Percentiles rank a stretch among this genome's conserved stretches.
Conservation (phyloP, 768 basidiomycete species). For the Boletus coccyginus region DNA sequence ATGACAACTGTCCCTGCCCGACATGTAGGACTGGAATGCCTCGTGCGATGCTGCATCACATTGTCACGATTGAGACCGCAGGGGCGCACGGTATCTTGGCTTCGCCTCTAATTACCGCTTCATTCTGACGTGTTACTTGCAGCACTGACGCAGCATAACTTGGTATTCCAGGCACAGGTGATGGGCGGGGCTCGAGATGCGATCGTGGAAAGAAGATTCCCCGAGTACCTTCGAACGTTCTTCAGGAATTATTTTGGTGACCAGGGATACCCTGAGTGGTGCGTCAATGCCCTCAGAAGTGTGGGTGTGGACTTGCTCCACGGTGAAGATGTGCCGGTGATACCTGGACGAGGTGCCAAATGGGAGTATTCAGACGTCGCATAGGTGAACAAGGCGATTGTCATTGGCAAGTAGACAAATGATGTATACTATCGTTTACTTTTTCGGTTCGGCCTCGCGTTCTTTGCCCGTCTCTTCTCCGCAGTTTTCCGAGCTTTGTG, state of each 20-base stretch:
- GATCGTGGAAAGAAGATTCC: conserved; percentile 75
- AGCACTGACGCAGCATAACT: conserved; percentile 83
- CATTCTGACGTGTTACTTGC: conserved; percentile 12
- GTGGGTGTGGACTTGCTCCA: conserved; percentile 84
- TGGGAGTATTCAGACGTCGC: conserved; percentile 72
- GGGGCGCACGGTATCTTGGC: conserved; percentile 71
- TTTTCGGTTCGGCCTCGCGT: conserved; percentile 63
- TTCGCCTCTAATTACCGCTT: conserved; percentile 16
- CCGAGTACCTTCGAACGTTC: conserved; percentile 71
- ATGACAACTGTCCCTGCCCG: conserved; percentile 79
- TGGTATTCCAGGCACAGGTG: conserved; percentile 81
- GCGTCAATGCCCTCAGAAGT: conserved; percentile 75
- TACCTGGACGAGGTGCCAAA: conserved; percentile 63
- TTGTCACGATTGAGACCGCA: conserved; percentile 74
- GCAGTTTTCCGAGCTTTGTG: conserved; percentile 64
- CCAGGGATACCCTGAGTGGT: conserved; percentile 84
- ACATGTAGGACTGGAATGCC: conserved; percentile 69
- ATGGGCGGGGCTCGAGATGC: conserved; percentile 86
- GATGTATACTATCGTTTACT: conserved; percentile 24
- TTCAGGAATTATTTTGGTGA: conserved; percentile 77
- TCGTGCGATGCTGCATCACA: conserved; percentile 74
- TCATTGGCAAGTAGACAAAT: conserved; percentile 2
- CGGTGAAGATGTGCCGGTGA: conserved; percentile 45
- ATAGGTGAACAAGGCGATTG: conserved; percentile 9
- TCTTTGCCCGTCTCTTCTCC: conserved; percentile 73